Evolutionary conservation across 2,329 filamentous ascomycete genomes (phyloP), one percentile per base, ranked within the genome.

Genomic region (Ophiostoma perfectum): DNA sequence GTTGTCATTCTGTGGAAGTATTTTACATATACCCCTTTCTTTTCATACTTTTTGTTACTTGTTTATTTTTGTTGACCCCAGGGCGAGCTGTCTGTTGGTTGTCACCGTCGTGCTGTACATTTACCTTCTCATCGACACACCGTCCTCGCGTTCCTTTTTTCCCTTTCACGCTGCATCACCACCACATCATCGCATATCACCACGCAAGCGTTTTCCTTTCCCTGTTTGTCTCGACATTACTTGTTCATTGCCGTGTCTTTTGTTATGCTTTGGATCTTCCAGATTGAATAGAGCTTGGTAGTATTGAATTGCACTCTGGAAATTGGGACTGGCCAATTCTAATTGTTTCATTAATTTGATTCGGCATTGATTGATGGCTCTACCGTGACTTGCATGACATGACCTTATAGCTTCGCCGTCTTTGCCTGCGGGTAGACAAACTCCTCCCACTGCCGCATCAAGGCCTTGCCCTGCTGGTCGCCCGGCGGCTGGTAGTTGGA

Each of bases 401-500:
- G 27, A 27, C 27, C 7, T 55, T 69, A 70, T 58, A 69, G 39
- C 49, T 70, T 70, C 4, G 67, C 62, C 38, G 38, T 3, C 60
- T 63, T 52, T 18, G 44, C 68, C 55, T 73, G 75, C 58, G 71
- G 71, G 71, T 82, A 82, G 5, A 82, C 72, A 38, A 76, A 78
- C 36, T 75, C 74, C 72, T 81, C 79, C 65, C 79, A 81, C 44
- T 73, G 71, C 14, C 70, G 73, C 60, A 78, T 77, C 68, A 80
- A 73, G 64, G 74, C 72, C 65, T 76, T 75, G 7, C 74, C 74
- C 62, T 74, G 73, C 7, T 62, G 36, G 73, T 83, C 81, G 1
- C 78, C 81, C 0, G 78, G 74, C 8, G 81, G 81, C 62, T 78
- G 64, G 9, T 81, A 73, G 72, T 82, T 81, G 68, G 78, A 78